Evolutionary conservation across 441 rosid genomes (phyloP).

Genomic region (Theobroma grandiflorum): DNA sequence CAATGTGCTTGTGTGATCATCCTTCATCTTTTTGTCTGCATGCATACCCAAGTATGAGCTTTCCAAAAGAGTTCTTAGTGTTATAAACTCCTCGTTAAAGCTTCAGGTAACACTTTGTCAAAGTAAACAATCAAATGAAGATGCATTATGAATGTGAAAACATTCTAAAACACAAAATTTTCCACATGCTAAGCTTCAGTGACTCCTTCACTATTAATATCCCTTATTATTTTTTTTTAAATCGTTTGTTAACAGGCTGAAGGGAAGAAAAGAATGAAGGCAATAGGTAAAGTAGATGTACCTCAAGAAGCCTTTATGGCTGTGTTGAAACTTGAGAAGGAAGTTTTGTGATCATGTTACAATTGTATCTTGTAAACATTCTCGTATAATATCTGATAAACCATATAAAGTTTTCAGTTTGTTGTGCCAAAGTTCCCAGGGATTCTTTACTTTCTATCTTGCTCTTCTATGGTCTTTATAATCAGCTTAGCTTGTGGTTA

Average conservation of each 20-base stretch:
- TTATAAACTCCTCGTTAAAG: background rate
- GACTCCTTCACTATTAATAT: background rate
- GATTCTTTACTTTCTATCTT: background rate
- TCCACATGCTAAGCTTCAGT: background rate
- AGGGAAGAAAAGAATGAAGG: conserved; percentile 99
- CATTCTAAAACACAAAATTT: background rate
- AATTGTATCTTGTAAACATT: background rate
- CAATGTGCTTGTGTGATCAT: background rate
- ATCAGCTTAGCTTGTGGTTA: too few species aligned
- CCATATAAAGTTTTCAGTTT: background rate
- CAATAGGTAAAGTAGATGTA: conserved; percentile 94
- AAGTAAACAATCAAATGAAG: background rate
- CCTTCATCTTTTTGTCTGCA: background rate
- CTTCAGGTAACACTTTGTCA: background rate
- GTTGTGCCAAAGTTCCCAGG: background rate
- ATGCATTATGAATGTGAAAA: background rate
- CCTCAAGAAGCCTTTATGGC: conserved; percentile 99
- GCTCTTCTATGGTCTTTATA: background rate
- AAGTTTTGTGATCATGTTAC: conserved; percentile 15
- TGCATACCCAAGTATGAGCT: background rate
- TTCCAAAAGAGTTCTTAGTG: background rate
- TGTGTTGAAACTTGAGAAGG: conserved; percentile 84
- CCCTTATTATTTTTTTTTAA: background rate
- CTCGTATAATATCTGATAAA: background rate
- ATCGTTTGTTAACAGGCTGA: conserved; percentile 62